Evolutionary conservation across 805 yeast genomes (phyloP).

Genomic region (Metschnikowia peoriensis): DNA sequence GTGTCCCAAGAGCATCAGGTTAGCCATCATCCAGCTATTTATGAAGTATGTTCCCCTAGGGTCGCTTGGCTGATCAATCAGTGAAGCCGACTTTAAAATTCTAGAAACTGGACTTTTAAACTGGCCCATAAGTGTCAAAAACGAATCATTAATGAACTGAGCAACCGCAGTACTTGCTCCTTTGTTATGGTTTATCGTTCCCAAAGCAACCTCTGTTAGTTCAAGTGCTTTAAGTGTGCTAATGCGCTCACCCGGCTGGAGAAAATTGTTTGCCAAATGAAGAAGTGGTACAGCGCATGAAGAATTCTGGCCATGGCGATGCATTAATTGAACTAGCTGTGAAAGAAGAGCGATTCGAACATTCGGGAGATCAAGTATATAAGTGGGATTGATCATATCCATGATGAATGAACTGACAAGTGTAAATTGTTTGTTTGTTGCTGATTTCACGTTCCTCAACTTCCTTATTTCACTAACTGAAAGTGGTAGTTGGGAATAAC

Average conservation of each 20-base stretch:
- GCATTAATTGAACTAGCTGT: constrained; percentile 33
- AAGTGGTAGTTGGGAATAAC: constrained; percentile 34
- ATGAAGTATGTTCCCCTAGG: constrained; percentile 9
- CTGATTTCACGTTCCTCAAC: constrained; percentile 21
- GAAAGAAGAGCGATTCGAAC: constrained; percentile 32
- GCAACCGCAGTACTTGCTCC: constrained; percentile 34
- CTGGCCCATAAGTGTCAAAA: constrained; percentile 41
- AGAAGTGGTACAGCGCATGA: constrained; percentile 40
- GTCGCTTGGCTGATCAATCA: constrained; percentile 5
- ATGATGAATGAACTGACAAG: constrained; percentile 42
- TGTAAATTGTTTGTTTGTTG: constrained; percentile 26
- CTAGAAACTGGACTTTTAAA: constrained; percentile 40
- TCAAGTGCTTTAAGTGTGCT: constrained; percentile 41
- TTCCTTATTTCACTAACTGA: constrained; percentile 38
- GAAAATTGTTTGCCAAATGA: constrained; percentile 35
- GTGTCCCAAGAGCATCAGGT: constrained; percentile 12
- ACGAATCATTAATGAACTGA: constrained; percentile 40
- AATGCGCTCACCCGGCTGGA: constrained; percentile 25
- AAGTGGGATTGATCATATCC: constrained; percentile 36
- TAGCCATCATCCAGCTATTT: constrained; percentile 8
- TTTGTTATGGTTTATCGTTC: constrained; percentile 31
- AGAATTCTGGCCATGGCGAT: constrained; percentile 40
- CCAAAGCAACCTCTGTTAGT: constrained; percentile 39
- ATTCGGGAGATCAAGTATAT: constrained; percentile 23
- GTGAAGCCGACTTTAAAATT: constrained; percentile 24